Base-by-base conservation (phyloP, 768 basidiomycete genomes). In the Tulasnella sp. region DNA sequence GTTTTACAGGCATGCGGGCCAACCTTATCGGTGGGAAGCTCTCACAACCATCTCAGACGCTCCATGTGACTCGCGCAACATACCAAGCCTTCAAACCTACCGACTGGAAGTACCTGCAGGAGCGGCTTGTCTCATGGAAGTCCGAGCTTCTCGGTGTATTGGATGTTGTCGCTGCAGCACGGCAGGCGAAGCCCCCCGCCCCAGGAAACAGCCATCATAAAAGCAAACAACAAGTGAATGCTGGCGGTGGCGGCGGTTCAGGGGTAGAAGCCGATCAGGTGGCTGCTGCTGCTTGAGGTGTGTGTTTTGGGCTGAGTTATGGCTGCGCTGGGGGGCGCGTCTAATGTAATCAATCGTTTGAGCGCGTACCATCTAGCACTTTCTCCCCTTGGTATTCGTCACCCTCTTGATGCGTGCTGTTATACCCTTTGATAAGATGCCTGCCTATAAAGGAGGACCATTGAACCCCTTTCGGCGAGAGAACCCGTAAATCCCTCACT, bases 11-110 rank as follows among this genome's bases (percentile, higher is more conserved):
- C 58, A 90, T 93, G 65, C 86, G 90, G 56, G 79, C 82, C 1
- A 83, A 85, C 26, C 79, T 93, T 47, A 69, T 92, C 30, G 80
- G 82, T 52, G 91, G 86, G 38, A 91, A 88, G 70, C 83, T 94
- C 51, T 87, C 88, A 1, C 91, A 94, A 68, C 81, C 83, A 1
- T 77, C 81, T 8, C 84, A 87, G 66, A 81, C 80, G 50, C 72
- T 93, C 41, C 82, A 81, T 63, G 78, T 93, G 61, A 81, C 79
- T 51, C 83, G 83, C 32, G 84, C 89, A 0, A 83, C 82, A 0
- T 79, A 87, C 0, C 84, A 87, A 58, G 77, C 80, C 9, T 92
- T 92, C 67, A 85, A 84, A 66, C 77, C 77, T 42, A 80, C 78
- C 65, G 86, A 93, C 70, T 94, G 91, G 90, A 80, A 82, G 67